Evolutionary conservation across 2,329 filamentous ascomycete genomes (phyloP).

Genomic region (Cordyceps fumosorosea): DNA sequence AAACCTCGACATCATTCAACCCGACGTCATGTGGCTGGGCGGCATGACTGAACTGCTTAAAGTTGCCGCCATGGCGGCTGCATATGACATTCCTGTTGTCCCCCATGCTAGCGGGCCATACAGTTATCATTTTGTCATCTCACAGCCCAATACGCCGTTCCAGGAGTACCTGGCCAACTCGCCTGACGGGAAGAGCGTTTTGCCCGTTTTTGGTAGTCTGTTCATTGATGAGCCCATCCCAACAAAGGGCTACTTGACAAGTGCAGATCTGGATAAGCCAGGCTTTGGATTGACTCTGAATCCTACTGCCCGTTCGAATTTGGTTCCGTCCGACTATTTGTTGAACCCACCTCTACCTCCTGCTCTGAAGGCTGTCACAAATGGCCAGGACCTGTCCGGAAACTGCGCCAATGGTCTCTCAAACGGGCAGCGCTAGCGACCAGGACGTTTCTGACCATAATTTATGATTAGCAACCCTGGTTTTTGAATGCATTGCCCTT

Average conservation of each 20-base stretch:
- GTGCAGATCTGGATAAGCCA: conserved; percentile 76
- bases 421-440: neutral
- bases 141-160: conserved; percentile 88
- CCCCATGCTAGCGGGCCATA: conserved; percentile 93
- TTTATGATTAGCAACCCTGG: too few relatives aligned
- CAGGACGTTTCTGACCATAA: neutral
- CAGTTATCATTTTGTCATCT: conserved; percentile 93
- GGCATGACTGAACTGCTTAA: conserved; percentile 88
- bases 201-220: conserved; percentile 86
- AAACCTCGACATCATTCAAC: conserved; percentile 90
- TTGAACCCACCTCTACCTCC: conserved; percentile 58
- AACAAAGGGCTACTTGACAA: conserved; percentile 71
- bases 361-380: conserved; percentile 29
- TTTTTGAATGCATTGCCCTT: too few relatives aligned
- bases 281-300: conserved; percentile 88
- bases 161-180: conserved; percentile 95
- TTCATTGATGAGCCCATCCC: conserved; percentile 90
- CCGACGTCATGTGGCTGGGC: conserved; percentile 96
- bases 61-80: conserved; percentile 79
- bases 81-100: conserved; percentile 90
- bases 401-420: neutral
- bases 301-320: conserved; percentile 59
- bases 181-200: conserved; percentile 78
- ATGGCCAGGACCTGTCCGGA: conserved; percentile 12
- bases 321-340: conserved; percentile 70